Base-by-base conservation (phyloP, 768 basidiomycete genomes). In the Lentinula detonsa region DNA sequence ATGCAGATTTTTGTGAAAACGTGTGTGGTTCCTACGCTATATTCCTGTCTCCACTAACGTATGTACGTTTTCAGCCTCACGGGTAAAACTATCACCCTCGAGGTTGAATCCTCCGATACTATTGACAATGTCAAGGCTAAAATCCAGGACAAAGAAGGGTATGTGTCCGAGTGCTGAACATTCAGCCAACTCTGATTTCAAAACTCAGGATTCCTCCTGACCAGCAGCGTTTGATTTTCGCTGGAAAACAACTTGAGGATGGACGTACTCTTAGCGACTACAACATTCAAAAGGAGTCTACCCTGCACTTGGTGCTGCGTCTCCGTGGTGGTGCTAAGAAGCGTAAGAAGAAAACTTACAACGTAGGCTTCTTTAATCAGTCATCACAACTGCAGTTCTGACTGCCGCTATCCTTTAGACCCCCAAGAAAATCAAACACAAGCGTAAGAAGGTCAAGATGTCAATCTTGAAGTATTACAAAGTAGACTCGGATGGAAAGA, bases 381-480 rank as follows among this genome's bases (percentile, higher is more conserved):
- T 23, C 16, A 13, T 28, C 55, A 31, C 43, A 13, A 13, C 13
- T 15, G 37, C 35, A 39, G n/a, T 8, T 2, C 60, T 60, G 15
- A 66, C 51, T 33, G 58, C 16, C 35, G 55, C 49, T 66, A 42
- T 67, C 40, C 13, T 61, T 15, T 68, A 91, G 90, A 96, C 94
- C 71, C 95, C 94, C 77, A 97, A 96, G 86, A 98, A 98, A 85
- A 87, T 97, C 86, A 98, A 97, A 89, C 95, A 96, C 84, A 97
- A 97, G 87, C 89, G 91, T 77, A 98, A 98, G 86, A 97, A 98
- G 85, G 93, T 96, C 83, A 98, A 98, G 90, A 98, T 99, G 94
- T 81, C 95, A 71, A 97, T 98, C 80, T 83, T 99, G 76, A 98
- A 98, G 81, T 99, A 97, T 85, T 99, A 98, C 84, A 96, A 97